A percentile compares a stretch with the other conserved stretches of the same genome.
Evolutionary conservation across 169 alveolate genomes (phyloP).

Genomic region (Eimeria zaria): DNA sequence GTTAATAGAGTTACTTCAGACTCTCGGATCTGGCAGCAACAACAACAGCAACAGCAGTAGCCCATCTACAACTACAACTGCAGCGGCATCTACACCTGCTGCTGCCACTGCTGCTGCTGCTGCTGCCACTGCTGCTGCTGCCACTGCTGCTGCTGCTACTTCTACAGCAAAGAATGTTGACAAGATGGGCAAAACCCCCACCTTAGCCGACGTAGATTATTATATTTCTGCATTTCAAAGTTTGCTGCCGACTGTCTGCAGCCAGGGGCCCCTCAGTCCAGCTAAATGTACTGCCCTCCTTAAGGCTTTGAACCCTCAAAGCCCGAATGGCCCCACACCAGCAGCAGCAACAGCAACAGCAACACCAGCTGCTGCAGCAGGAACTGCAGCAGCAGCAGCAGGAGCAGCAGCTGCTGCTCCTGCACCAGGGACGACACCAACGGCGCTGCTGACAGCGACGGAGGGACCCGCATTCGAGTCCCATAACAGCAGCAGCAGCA

Average conservation of each 20-base stretch:
- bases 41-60: conserved; percentile 63
- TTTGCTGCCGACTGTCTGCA: conserved; percentile 16
- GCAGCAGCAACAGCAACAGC: conserved; percentile 33
- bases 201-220: background rate
- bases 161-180: background rate
- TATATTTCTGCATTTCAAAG: background rate
- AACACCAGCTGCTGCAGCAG: background rate
- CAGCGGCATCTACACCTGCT: too few species aligned
- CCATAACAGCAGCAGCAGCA: background rate
- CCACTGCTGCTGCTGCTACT: conserved; percentile 6
- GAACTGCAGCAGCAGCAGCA: conserved; percentile 39
- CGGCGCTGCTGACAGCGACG: background rate
- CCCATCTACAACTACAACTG: background rate
- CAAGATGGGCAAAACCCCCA: background rate
- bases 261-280: background rate
- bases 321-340: background rate
- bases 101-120: background rate
- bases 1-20: background rate
- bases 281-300: background rate
- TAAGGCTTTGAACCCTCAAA: background rate
- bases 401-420: conserved; percentile 32
- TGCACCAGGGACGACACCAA: conserved; percentile 1
- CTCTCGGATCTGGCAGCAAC: conserved; percentile 14
- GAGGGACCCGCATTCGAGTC: background rate
- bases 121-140: conserved; percentile 30